A percentile compares a stretch with the other conserved stretches of the same genome.
Evolutionary conservation across 225 moss, liverwort and hornwort genomes (phyloP).

Genomic region (Antitrichia curtipendula): DNA sequence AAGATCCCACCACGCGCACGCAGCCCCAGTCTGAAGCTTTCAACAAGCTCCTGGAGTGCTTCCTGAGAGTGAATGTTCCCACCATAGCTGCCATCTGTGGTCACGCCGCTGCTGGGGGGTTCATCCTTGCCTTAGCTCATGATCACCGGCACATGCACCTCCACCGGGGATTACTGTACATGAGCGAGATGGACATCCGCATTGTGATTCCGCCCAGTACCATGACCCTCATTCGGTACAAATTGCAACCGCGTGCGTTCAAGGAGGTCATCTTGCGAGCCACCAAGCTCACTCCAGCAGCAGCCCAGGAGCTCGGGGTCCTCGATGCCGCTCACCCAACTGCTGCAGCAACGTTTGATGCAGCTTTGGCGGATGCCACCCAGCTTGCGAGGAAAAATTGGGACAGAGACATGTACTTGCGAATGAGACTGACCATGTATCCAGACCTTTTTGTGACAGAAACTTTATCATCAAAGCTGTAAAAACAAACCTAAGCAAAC

Average conservation of each 20-base stretch:
- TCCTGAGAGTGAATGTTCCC: slow-evolving; percentile 49
- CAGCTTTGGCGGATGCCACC: slow-evolving; percentile 32
- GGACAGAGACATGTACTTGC: slow-evolving; percentile 26
- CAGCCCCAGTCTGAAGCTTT: not conserved
- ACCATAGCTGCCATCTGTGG: slow-evolving; percentile 70
- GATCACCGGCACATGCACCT: slow-evolving; percentile 64
- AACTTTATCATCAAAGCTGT: not conserved
- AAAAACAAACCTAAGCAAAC: not conserved
- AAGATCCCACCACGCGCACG: not conserved
- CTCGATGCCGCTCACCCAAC: slow-evolving; percentile 37
- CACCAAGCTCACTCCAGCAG: slow-evolving; percentile 21
- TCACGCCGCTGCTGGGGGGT: slow-evolving; percentile 53
- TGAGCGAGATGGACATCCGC: slow-evolving; percentile 58
- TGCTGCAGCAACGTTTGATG: slow-evolving; percentile 24
- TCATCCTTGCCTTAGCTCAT: slow-evolving; percentile 65
- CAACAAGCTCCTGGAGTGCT: slow-evolving; percentile 3
- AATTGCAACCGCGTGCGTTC: slow-evolving; percentile 43
- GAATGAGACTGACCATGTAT: slow-evolving; percentile 36
- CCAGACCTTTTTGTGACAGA: not conserved
- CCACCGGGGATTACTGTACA: slow-evolving; percentile 43
- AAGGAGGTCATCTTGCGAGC: slow-evolving; percentile 55
- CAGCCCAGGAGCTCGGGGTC: slow-evolving; percentile 20
- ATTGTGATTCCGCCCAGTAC: slow-evolving; percentile 7
- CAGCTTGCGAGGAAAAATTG: slow-evolving; percentile 32
- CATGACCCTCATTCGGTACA: slow-evolving; percentile 23